Evolutionary conservation across 169 alveolate genomes (phyloP).

Genomic region (Ophryocystis elektroscirrha): DNA sequence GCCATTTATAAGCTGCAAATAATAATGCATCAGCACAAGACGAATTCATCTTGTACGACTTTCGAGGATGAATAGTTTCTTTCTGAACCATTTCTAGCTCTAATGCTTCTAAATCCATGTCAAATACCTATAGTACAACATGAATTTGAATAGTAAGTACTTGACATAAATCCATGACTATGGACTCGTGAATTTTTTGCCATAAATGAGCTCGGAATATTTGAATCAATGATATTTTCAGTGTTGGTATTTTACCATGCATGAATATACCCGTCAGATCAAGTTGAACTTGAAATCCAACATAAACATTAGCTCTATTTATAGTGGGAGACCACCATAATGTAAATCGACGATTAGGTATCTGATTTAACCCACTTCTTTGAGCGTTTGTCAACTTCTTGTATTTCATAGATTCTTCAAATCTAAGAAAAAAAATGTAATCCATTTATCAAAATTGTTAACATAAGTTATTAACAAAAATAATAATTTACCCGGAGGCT

Average conservation of each 20-base stretch:
- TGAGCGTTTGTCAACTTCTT: conserved; percentile 99
- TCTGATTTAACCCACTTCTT: conserved; percentile 92
- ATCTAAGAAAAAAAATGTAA: conserved; percentile 52
- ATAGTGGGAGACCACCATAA: conserved; percentile 99
- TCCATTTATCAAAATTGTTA: too few relatives aligned
- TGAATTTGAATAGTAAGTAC: too few relatives aligned
- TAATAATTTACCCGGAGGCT: conserved; percentile 55
- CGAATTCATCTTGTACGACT: conserved; percentile 97
- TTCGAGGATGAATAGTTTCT: conserved; percentile 98
- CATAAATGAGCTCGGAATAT: conserved; percentile 99
- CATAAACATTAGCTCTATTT: conserved; percentile 98
- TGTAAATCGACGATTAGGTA: conserved; percentile 99
- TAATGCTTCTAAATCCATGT: conserved; percentile 82
- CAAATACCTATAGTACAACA: conserved; percentile 76
- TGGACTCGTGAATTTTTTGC: conserved; percentile 98
- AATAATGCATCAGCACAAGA: conserved; percentile 97
- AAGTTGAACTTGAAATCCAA: conserved; percentile 98
- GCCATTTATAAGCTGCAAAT: conserved; percentile 94
- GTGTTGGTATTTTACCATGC: conserved; percentile 99
- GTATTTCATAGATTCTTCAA: conserved; percentile 97
- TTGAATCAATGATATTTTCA: conserved; percentile 92
- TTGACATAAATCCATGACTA: conserved; percentile 97
- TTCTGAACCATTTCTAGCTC: conserved; percentile 97
- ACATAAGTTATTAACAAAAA: too few relatives aligned
- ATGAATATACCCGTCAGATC: conserved; percentile 99